phyloP scores from a whole-genome alignment of 345 rosid species.

The Mallotus nudiflorus region DNA sequence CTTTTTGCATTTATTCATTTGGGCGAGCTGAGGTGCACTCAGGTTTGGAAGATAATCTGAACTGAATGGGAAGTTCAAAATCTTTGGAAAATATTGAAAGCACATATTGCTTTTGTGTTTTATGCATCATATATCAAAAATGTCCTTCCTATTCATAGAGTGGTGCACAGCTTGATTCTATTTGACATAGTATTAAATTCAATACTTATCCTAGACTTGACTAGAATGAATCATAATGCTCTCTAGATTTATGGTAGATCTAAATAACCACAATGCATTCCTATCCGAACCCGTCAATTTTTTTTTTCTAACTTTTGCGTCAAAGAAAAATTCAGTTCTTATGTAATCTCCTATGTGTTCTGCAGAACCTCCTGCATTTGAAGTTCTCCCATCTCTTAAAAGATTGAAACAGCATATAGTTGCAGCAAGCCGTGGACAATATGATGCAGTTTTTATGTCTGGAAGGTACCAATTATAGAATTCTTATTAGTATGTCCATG shows the following conservation, averaged over 20 bases:
- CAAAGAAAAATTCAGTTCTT: conserved; percentile 4
- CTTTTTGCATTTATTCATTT: no score
- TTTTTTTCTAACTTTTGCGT: not conserved
- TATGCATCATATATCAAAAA: conserved; percentile 9
- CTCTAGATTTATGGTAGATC: not conserved
- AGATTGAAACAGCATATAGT: conserved; percentile 71
- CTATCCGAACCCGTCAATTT: not conserved
- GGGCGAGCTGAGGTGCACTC: not conserved
- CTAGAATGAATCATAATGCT: not conserved
- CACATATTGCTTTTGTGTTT: not conserved
- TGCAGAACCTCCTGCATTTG: conserved; percentile 92
- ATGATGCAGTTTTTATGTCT: conserved; percentile 92
- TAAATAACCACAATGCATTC: not conserved
- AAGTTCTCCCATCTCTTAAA: conserved; percentile 86
- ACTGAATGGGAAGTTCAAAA: not conserved
- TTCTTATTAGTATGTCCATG: not conserved
- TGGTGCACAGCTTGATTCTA: not conserved
- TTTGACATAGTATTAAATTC: not conserved
- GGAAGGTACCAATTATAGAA: conserved; percentile 62
- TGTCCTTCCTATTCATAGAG: not conserved
- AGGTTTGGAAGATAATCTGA: not conserved
- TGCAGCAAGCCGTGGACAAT: conserved; percentile 83
- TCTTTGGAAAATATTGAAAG: not conserved
- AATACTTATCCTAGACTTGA: not conserved
- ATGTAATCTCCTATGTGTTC: conserved; percentile 17